These are phyloP conservation scores for Chaetomium cochliodes DNA, from an alignment of 495 filamentous ascomycete species.

Conservation along the genomic window DNA sequence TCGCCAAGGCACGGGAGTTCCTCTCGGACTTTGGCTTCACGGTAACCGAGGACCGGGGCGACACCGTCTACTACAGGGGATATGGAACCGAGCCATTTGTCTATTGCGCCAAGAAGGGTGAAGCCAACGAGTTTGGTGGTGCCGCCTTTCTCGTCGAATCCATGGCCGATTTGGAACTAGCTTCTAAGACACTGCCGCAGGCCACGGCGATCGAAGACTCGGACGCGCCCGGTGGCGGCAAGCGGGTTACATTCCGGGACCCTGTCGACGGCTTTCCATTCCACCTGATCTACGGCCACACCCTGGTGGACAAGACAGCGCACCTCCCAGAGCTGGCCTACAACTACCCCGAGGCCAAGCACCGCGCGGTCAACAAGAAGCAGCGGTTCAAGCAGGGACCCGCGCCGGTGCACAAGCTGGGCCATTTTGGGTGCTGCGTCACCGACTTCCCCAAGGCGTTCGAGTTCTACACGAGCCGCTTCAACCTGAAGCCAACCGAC, in stretches of 20 bases:
- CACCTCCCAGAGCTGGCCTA: neutral
- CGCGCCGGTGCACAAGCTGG: constrained; percentile 65
- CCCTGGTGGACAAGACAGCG: neutral
- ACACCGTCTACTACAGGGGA: constrained; percentile 53
- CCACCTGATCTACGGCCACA: constrained; percentile 38
- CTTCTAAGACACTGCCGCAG: constrained; percentile 37
- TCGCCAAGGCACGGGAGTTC: constrained; percentile 46
- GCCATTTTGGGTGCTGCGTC: constrained; percentile 63
- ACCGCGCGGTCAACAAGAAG: constrained; percentile 27
- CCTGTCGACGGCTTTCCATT: constrained; percentile 55
- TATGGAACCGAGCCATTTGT: constrained; percentile 56
- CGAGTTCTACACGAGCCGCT: constrained; percentile 59
- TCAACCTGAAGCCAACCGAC: constrained; percentile 60
- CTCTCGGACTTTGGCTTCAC: constrained; percentile 55
- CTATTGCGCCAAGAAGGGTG: constrained; percentile 48
- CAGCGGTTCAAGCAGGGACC: constrained; percentile 56
- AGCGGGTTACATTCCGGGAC: constrained; percentile 47
- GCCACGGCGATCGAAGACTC: constrained; percentile 47
- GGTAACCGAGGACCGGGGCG: constrained; percentile 36
- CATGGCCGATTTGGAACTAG: constrained; percentile 50
- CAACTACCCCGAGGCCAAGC: constrained; percentile 32
- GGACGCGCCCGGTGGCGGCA: constrained; percentile 55
- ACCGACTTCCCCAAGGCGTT: constrained; percentile 53
- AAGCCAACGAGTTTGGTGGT: constrained; percentile 50
- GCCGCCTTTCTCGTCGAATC: constrained; percentile 52